phyloP scores from a whole-genome alignment of 2,329 filamentous ascomycete species.

The Coleophoma eucalyptorum region DNA sequence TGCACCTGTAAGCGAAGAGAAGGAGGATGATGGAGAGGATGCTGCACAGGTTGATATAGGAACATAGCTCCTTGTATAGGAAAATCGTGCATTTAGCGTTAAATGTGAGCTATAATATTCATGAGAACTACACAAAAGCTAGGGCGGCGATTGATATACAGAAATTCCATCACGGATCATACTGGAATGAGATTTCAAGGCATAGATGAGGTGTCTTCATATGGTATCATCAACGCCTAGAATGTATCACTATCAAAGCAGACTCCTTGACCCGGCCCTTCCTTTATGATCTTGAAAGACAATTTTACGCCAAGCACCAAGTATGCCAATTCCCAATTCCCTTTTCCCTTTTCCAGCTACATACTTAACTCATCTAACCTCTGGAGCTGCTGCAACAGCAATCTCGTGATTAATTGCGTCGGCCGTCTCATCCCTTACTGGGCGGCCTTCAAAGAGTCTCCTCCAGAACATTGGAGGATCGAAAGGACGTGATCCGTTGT shows the following conservation, averaged over 20 bases:
- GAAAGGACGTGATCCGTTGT: slow-evolving; percentile 78
- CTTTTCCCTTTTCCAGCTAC: neutral
- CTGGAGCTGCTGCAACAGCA: slow-evolving; percentile 46
- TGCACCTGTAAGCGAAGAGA: slow-evolving; percentile 29
- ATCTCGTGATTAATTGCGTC: slow-evolving; percentile 60
- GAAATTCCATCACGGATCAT: too few species aligned
- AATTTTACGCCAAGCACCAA: too few species aligned
- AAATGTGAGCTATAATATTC: neutral
- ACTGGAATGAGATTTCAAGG: too few species aligned
- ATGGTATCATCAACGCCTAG: neutral
- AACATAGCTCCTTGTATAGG: neutral
- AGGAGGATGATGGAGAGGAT: slow-evolving; percentile 26
- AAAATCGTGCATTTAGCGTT: neutral
- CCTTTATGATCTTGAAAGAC: neutral
- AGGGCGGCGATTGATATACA: too few species aligned
- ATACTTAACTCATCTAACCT: slow-evolving; percentile 27
- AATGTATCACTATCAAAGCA: neutral
- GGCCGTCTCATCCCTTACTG: slow-evolving; percentile 42
- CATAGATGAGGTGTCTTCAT: neutral
- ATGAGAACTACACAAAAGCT: too few species aligned
- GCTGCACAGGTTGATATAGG: neutral
- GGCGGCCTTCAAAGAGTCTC: slow-evolving; percentile 69
- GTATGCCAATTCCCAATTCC: too few species aligned
- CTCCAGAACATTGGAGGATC: slow-evolving; percentile 92
- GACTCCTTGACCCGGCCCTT: neutral